Base-by-base conservation (phyloP, 805 yeast species). In the Schwanniomyces pseudopolymorphus region DNA sequence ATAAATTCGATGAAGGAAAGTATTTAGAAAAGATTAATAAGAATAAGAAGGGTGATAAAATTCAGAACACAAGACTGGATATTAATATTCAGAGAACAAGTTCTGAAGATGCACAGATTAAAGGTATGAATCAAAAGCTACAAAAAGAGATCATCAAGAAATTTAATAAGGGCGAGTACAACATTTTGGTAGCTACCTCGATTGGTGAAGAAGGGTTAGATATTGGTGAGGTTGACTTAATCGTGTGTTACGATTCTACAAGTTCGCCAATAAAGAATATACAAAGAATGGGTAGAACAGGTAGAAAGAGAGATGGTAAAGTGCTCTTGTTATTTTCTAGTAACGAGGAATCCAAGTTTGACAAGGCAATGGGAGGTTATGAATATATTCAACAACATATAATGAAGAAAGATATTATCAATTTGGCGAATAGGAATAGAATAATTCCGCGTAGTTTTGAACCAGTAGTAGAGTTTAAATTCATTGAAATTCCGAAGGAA, bases 181-280 rank as follows among this genome's bases (percentile, higher is more conserved):
- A 94, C 59, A 82, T 89, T 7, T 69, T 94, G 17, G 96, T 94
- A 5, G 97, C 98, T 4, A 94, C 99, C 0, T 90, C 97, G 0
- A 92, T 94, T 60, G 99, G 98, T 40, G 99, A 94, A 63, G 99
- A 94, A 72, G 99, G 99, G 39, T 75, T 94, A 53, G 99, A 94
- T 72, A 95, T 94, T 54, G 99, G 99, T 26, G 97, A 95, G 62
- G 99, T 94, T 44, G 99, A 94, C 64, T 63, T 94, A 56, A 92
- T 94, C 54, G 77, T 94, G 6, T 91, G 97, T 60, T 94, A 83
- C 66, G 99, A 94, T 59, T 88, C 96, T 0, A 90, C 97, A 0
- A 77, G 90, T 24, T 89, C 96, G 39, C 97, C 98, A 0, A 92
- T 94, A 47, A 88, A 95, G 48, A 90, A 87, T 55, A 79, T 94